phyloP scores from a whole-genome alignment of 116 monocot genomes.

The Dioscorea cayenensis region DNA sequence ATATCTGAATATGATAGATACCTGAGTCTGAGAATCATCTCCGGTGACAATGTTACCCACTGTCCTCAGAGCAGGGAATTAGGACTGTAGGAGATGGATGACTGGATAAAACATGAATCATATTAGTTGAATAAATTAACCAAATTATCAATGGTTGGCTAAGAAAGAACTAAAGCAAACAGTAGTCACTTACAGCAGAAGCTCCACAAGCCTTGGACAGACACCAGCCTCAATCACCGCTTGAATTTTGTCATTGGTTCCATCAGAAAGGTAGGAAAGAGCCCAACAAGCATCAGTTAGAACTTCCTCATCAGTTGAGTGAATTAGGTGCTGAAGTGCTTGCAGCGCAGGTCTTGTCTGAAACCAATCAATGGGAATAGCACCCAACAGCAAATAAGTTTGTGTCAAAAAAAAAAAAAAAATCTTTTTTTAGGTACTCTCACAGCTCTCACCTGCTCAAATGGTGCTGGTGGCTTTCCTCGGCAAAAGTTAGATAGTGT shows the following conservation, averaged over 20 bases:
- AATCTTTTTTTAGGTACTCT: not conserved
- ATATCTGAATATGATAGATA: conserved; percentile 7
- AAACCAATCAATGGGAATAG: conserved; percentile 9
- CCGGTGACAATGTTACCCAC: conserved; percentile 55
- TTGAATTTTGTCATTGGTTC: conserved; percentile 35
- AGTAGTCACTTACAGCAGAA: conserved; percentile 41
- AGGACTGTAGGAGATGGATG: conserved; percentile 45
- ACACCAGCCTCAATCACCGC: conserved; percentile 49
- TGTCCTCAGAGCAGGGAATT: conserved; percentile 36
- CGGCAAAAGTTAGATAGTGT: conserved; percentile 53
- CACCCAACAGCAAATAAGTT: not conserved
- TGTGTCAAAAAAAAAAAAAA: not conserved
- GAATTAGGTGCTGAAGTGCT: conserved; percentile 39
- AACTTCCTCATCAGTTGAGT: conserved; percentile 58
- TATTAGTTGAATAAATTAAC: not conserved
- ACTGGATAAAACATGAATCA: conserved; percentile 23
- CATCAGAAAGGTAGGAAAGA: conserved; percentile 51
- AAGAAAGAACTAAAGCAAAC: not conserved
- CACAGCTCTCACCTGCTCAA: conserved; percentile 22
- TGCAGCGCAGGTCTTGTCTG: conserved; percentile 44
- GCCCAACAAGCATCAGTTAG: conserved; percentile 54
- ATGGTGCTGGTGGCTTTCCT: conserved; percentile 35
- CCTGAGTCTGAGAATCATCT: conserved; percentile 65
- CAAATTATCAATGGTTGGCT: not conserved
- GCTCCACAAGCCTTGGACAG: conserved; percentile 52